These are phyloP conservation scores for Cordyceps pruinosa DNA, from an alignment of 2,329 filamentous ascomycete genomes.

Conservation along the genomic window DNA sequence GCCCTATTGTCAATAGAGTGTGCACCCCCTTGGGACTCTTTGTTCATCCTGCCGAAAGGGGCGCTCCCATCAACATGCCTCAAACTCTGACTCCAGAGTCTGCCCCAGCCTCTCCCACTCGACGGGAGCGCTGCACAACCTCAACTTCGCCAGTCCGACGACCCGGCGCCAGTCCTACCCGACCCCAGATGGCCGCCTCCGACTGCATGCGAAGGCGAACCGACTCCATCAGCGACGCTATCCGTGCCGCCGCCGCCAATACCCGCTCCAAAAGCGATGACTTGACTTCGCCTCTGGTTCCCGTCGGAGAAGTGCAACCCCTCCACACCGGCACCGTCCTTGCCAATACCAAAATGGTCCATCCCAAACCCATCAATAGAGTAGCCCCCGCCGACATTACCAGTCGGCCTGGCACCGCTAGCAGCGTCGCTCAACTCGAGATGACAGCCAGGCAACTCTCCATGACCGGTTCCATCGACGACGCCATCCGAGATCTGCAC, in stretches of 20 bases:
- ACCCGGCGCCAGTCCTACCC: neutral
- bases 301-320: constrained; percentile 16
- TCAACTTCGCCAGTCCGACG: constrained; percentile 4
- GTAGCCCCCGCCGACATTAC: constrained; percentile 47
- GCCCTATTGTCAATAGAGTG: constrained; percentile 16
- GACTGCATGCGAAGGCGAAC: constrained; percentile 3
- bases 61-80: constrained; percentile 3
- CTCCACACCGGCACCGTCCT: constrained; percentile 33
- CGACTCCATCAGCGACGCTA: neutral
- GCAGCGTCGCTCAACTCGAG: constrained; percentile 68
- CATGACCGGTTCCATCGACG: constrained; percentile 67
- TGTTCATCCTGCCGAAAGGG: constrained; percentile 11
- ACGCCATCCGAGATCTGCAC: constrained; percentile 69
- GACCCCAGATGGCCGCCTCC: neutral
- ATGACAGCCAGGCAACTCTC: constrained; percentile 69
- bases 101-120: neutral
- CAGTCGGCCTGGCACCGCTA: constrained; percentile 54
- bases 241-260: constrained; percentile 4
- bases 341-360: constrained; percentile 36
- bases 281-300: neutral
- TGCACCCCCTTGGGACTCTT: constrained; percentile 18
- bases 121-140: neutral
- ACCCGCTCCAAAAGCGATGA: neutral
- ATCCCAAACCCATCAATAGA: constrained; percentile 40
- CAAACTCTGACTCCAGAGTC: constrained; percentile 11